These are phyloP conservation scores for Polygonum maritimum DNA, from an alignment of 148 eudicot species.

Conservation along the genomic window DNA sequence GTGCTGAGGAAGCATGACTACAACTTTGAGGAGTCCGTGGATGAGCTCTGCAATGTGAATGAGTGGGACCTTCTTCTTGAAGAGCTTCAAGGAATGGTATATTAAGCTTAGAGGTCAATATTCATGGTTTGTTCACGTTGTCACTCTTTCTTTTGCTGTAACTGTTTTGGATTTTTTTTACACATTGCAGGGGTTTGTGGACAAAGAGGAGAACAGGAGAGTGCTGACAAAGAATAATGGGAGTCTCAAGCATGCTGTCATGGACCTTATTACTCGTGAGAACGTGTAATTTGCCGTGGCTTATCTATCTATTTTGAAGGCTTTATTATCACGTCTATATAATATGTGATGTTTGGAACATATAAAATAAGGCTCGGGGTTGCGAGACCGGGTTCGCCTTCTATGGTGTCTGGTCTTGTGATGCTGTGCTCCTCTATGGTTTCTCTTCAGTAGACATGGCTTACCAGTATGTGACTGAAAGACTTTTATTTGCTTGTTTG, in stretches of 20 bases:
- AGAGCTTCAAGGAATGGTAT: slow-evolving; percentile 83
- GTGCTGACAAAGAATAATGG: slow-evolving; percentile 81
- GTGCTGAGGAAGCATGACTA: slow-evolving; percentile 48
- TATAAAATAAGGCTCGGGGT: not conserved
- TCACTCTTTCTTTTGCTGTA: not conserved
- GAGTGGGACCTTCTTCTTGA: slow-evolving; percentile 73
- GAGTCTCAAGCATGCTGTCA: slow-evolving; percentile 66
- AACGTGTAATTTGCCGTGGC: not conserved
- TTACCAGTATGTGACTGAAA: not conserved
- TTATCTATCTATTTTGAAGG: not conserved
- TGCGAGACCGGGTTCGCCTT: not conserved
- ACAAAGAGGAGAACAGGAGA: slow-evolving; percentile 50
- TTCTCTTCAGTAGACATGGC: not conserved
- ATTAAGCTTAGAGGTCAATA: not conserved
- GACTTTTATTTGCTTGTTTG: not conserved
- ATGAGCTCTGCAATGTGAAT: slow-evolving; percentile 53
- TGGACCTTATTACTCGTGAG: slow-evolving; percentile 80
- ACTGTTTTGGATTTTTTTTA: not conserved
- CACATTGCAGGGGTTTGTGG: slow-evolving; percentile 55
- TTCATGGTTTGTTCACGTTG: not conserved
- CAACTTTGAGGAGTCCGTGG: slow-evolving; percentile 47
- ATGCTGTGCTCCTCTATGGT: slow-evolving; percentile 4
- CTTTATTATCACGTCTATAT: not conserved
- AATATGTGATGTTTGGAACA: not conserved
- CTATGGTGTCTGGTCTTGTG: not conserved